Conservation (phyloP, 768 basidiomycete species). For the Amanita subjunquillea region DNA sequence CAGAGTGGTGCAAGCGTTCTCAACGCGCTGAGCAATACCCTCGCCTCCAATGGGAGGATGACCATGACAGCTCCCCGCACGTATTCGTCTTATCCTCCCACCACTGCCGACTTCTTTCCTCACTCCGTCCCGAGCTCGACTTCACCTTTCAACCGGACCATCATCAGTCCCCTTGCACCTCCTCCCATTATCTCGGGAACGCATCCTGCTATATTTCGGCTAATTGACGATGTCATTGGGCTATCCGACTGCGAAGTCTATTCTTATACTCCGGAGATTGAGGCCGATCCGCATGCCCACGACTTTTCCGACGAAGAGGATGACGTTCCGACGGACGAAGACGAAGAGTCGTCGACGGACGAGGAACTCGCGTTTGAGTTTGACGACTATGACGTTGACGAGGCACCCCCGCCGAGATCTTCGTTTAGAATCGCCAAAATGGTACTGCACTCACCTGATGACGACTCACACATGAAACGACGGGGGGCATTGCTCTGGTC, state of each 20-base stretch:
- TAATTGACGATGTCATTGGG: slow-evolving; percentile 84
- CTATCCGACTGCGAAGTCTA: slow-evolving; percentile 92
- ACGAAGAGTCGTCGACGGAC: slow-evolving; percentile 60
- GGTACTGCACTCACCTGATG: slow-evolving; percentile 28
- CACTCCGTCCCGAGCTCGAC: slow-evolving; percentile 65
- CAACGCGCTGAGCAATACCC: slow-evolving; percentile 75
- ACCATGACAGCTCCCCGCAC: slow-evolving; percentile 64
- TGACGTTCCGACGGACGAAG: slow-evolving; percentile 53
- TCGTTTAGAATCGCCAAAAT: slow-evolving; percentile 27
- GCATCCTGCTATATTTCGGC: slow-evolving; percentile 80
- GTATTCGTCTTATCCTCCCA: slow-evolving; percentile 81
- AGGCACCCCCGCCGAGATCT: slow-evolving; percentile 29
- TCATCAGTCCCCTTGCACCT: slow-evolving; percentile 57
- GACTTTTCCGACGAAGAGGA: slow-evolving; percentile 75
- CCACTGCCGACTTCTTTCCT: slow-evolving; percentile 63
- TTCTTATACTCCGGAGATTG: slow-evolving; percentile 87
- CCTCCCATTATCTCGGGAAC: slow-evolving; percentile 72
- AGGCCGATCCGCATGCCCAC: slow-evolving; percentile 88
- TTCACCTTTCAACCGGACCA: slow-evolving; percentile 49
- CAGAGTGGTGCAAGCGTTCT: slow-evolving; percentile 72
- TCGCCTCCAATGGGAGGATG: slow-evolving; percentile 61
- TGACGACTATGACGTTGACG: slow-evolving; percentile 73
- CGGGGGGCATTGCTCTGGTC: slow-evolving; percentile 88
- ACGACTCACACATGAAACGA: slow-evolving; percentile 38
- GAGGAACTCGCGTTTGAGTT: slow-evolving; percentile 71